Evolutionary conservation across 2,329 filamentous ascomycete species (phyloP).

Genomic region (Talaromyces sp.): DNA sequence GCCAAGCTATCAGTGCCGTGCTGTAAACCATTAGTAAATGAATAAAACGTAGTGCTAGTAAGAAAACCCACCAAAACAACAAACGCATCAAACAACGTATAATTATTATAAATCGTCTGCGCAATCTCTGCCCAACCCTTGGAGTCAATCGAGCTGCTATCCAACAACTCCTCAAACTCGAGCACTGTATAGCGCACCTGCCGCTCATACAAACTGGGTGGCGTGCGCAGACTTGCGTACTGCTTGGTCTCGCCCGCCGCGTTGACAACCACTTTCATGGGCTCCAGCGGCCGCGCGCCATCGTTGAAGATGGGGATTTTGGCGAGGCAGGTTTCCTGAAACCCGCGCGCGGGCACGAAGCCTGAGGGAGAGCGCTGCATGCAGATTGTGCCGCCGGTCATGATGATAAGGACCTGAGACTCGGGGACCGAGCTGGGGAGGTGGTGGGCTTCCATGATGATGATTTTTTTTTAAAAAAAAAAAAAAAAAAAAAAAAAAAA

Average conservation of each 20-base stretch:
- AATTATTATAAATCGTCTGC: slow-evolving; percentile 73
- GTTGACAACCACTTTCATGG: slow-evolving; percentile 53
- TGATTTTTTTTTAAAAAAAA: too few relatives aligned
- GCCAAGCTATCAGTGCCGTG: slow-evolving; percentile 87
- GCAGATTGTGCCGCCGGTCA: slow-evolving; percentile 78
- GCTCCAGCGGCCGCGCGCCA: slow-evolving; percentile 49
- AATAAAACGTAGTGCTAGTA: not conserved
- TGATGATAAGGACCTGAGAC: slow-evolving; percentile 80
- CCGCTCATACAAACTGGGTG: slow-evolving; percentile 71
- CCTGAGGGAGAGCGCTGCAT: slow-evolving; percentile 80
- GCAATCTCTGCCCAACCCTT: slow-evolving; percentile 83
- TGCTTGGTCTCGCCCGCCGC: slow-evolving; percentile 43
- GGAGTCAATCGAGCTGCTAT: slow-evolving; percentile 85
- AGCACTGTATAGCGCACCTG: slow-evolving; percentile 78
- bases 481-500: not conserved
- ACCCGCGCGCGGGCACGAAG: slow-evolving; percentile 72
- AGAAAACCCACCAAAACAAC: slow-evolving; percentile 58
- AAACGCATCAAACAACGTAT: slow-evolving; percentile 83
- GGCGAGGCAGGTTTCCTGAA: slow-evolving; percentile 76
- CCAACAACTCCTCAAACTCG: slow-evolving; percentile 78
- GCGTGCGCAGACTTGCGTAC: slow-evolving; percentile 71
- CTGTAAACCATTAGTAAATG: not conserved
- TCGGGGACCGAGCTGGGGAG: slow-evolving; percentile 49
- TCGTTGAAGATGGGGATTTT: slow-evolving; percentile 85
- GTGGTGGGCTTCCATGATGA: slow-evolving; percentile 8